Conservation (phyloP, 768 basidiomycete genomes). For the Dioszegia aurantiaca region DNA sequence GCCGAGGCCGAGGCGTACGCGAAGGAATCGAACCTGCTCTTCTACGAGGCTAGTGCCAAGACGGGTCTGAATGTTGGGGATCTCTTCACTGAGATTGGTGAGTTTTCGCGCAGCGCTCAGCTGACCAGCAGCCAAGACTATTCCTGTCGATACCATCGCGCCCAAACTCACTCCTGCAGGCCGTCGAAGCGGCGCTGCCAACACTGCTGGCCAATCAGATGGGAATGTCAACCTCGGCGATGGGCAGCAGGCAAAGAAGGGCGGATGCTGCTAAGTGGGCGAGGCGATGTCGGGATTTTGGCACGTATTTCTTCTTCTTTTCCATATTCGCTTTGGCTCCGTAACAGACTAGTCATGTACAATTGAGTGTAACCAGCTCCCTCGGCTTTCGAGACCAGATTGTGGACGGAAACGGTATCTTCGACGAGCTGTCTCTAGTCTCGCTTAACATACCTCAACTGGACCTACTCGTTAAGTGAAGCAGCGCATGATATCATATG, state of each 20-base stretch:
- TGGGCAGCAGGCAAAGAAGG: constrained; percentile 46
- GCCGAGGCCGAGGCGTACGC: constrained; percentile 98
- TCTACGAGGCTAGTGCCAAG: constrained; percentile 97
- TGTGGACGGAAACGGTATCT: too few species aligned
- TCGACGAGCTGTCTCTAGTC: too few species aligned
- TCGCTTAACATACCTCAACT: too few species aligned
- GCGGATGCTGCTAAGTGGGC: constrained; percentile 45
- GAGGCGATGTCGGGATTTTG: background rate
- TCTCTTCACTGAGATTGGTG: constrained; percentile 97
- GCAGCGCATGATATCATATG: too few species aligned
- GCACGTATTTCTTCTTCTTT: background rate
- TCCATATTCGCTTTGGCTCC: background rate
- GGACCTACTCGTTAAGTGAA: too few species aligned
- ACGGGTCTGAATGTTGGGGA: constrained; percentile 74
- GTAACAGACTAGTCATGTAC: background rate
- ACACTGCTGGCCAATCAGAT: constrained; percentile 9
- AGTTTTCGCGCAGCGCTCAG: constrained; percentile 32
- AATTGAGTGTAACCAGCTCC: background rate
- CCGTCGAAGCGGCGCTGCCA: constrained; percentile 23
- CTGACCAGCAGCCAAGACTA: constrained; percentile 65
- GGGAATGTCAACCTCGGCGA: constrained; percentile 50
- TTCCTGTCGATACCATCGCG: constrained; percentile 88
- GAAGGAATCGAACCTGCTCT: constrained; percentile 85
- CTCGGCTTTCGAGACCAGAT: too few species aligned
- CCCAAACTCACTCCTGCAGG: constrained; percentile 64